A percentile compares a stretch with the other conserved stretches of the same genome.
Conservation (phyloP, 257 asterid genomes). For the Nicotiana tomentosiformis region DNA sequence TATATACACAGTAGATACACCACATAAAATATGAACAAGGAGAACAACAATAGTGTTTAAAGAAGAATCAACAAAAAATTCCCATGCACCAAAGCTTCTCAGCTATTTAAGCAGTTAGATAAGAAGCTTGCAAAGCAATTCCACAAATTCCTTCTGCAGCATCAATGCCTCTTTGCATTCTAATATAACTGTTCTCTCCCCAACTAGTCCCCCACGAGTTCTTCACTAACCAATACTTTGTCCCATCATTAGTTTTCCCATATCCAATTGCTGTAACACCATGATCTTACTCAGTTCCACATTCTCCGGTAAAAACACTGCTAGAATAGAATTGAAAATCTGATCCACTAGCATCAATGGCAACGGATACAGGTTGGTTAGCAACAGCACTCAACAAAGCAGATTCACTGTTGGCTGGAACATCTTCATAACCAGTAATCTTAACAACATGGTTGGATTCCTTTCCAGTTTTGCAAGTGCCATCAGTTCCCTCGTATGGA, state of each 20-base stretch:
- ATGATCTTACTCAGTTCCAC: neutral
- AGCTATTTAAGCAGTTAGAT: conserved; percentile 4
- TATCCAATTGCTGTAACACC: neutral
- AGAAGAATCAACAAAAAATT: neutral
- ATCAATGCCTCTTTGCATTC: neutral
- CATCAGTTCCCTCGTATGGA: neutral
- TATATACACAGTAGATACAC: neutral
- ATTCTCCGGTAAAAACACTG: conserved; percentile 1
- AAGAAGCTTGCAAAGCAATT: conserved; percentile 1
- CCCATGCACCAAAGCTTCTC: neutral
- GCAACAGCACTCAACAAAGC: neutral
- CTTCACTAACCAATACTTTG: neutral
- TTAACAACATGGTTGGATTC: neutral
- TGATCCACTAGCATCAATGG: conserved; percentile 11
- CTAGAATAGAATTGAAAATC: neutral
- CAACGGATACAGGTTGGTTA: neutral
- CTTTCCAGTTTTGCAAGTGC: neutral
- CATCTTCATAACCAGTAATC: conserved; percentile 5
- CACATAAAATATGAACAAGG: neutral
- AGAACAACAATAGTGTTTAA: neutral
- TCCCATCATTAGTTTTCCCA: neutral
- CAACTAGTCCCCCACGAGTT: conserved; percentile 4
- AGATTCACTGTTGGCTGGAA: neutral
- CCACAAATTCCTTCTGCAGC: neutral
- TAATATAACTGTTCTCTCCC: neutral